Percentiles rank a stretch among this genome's conserved stretches.
These are phyloP conservation scores for Alternaria sp. DNA, from an alignment of 2,329 filamentous ascomycete genomes.

Conservation along the genomic window DNA sequence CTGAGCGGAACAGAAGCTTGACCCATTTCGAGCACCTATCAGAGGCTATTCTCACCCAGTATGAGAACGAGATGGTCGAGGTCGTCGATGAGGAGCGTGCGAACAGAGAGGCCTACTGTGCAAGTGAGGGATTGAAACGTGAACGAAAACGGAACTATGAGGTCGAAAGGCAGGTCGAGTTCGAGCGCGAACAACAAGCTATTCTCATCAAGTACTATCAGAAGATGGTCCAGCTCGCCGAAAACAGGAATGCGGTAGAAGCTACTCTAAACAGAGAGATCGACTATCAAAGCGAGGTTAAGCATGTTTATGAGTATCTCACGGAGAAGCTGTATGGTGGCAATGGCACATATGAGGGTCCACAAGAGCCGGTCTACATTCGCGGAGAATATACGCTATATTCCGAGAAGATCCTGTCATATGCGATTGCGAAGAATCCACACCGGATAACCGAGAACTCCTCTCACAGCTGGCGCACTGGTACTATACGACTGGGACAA, in stretches of 20 bases:
- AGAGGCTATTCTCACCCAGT: neutral
- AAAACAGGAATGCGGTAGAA: neutral
- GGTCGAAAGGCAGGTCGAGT: neutral
- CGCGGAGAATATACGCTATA: neutral
- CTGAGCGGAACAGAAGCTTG: neutral
- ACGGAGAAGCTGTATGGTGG: no score
- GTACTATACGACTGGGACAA: neutral
- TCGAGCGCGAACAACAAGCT: neutral
- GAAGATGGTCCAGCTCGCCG: neutral
- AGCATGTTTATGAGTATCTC: no score
- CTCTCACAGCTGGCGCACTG: no score
- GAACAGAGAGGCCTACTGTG: no score
- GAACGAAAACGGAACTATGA: no score
- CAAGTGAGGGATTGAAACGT: no score
- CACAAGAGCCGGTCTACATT: neutral
- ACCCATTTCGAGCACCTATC: neutral
- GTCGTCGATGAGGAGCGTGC: no score
- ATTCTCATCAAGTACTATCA: rapidly evolving
- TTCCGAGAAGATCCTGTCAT: no score
- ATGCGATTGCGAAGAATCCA: no score
- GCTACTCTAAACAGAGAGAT: neutral
- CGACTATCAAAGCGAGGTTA: neutral
- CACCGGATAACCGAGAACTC: no score
- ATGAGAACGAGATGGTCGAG: neutral
- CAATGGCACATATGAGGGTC: no score